These are phyloP conservation scores for Naganishia sp. DNA, from an alignment of 1,284 basidiomycete species.

Conservation along the genomic window DNA sequence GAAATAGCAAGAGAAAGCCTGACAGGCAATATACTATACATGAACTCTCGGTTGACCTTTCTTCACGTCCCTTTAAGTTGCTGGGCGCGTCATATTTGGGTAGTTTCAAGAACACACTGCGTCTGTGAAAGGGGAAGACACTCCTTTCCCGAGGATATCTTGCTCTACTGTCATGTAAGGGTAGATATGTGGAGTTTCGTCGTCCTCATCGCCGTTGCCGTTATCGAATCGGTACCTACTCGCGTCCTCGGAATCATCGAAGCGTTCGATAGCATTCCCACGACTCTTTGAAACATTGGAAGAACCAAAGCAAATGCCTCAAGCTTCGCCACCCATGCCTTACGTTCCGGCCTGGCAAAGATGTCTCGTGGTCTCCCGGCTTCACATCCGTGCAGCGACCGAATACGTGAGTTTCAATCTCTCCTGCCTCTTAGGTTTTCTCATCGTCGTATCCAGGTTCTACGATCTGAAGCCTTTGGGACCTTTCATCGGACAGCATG, in stretches of 20 bases:
- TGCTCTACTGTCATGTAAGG: too few species aligned
- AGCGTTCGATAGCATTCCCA: too few species aligned
- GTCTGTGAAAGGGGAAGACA: too few species aligned
- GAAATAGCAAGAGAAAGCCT: conserved; percentile 16
- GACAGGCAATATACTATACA: not conserved
- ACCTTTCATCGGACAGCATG: not conserved
- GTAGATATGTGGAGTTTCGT: too few species aligned
- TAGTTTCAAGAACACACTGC: too few species aligned
- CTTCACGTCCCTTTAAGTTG: not conserved
- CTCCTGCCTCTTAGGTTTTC: not conserved
- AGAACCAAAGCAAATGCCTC: too few species aligned
- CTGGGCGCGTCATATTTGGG: too few species aligned
- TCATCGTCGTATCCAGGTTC: not conserved
- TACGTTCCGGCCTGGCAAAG: conserved; percentile 3
- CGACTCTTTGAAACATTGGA: too few species aligned
- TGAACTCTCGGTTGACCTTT: not conserved
- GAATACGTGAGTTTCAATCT: not conserved
- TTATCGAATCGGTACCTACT: too few species aligned
- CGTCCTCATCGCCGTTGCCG: too few species aligned
- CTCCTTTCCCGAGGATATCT: too few species aligned
- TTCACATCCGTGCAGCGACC: not conserved
- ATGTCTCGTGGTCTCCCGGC: not conserved
- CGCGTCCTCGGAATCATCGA: too few species aligned
- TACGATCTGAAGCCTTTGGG: not conserved
- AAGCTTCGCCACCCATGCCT: not conserved